Evolutionary conservation across 306 rosid species (phyloP), one percentile per base, ranked within the genome.

Genomic region (Datisca glomerata): DNA sequence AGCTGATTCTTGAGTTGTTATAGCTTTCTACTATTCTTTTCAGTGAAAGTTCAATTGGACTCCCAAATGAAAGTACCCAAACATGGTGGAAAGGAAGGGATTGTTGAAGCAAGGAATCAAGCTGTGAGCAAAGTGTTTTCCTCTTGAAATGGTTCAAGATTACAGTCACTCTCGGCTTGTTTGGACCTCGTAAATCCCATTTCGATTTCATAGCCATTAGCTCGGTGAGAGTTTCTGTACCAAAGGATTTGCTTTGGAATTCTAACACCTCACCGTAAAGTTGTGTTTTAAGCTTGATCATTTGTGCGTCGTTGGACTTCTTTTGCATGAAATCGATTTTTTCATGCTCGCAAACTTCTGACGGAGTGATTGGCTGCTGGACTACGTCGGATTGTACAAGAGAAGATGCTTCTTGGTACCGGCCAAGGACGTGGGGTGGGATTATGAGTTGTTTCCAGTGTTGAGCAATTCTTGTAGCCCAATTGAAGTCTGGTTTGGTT

Each of bases 51-150:
- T 89, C 95, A 43, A 77, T 84, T 18, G 98, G 98, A 60, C 98
- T 89, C 9, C 98, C 98, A 52, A 89, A 89, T 23, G 98, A 75
- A 21, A 89, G 92, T 7, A 89, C 95, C 98, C 98, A 89, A 53
- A 67, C 92, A 24, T 80, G 91, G 63, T 89, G 93, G 35, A 89
- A 84, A 13, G 93, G 86, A 22, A 84, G 86, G 14, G 86, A 72
- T 29, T 89, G 95, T 12, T 68, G 72, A 28, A 80, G 93, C 63
- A 89, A 53, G 0, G 95, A 72, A 36, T 89, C 89, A 25, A 84
- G 68, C 44, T 89, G 95, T 37, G 98, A 71, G 52, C 98, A 89
- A 0, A 89, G 81, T 16, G 98, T 89, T 49, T 72, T 89, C 56
- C 98, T 75, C 72, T 89, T 89, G 74, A 89, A 89, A 40, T 89